A percentile compares a stretch with the other conserved stretches of the same genome.
Conservation (phyloP, 768 basidiomycete genomes). For the Hericium erinaceus region DNA sequence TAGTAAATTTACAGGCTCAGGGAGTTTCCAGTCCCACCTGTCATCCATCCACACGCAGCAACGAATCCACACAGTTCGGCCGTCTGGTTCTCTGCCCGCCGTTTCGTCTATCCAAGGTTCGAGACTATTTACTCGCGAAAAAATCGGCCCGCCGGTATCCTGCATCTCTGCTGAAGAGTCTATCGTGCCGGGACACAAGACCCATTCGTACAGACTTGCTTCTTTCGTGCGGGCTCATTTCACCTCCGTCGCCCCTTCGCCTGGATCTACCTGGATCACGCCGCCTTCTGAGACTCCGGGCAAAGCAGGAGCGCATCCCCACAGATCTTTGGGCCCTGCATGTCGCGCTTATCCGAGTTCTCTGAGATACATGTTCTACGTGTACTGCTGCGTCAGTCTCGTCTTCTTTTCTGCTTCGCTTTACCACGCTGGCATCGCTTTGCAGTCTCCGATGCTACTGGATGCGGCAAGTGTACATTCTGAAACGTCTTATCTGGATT, state of each 20-base stretch:
- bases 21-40: background rate
- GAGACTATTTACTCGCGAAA: too few species aligned
- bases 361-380: conserved; percentile 8
- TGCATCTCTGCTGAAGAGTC: too few species aligned
- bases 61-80: background rate
- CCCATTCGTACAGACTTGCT: background rate
- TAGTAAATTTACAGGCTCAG: background rate
- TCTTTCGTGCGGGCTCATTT: background rate
- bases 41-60: background rate
- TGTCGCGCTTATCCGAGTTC: background rate
- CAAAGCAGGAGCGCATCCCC: background rate
- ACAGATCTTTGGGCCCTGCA: background rate
- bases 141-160: too few species aligned
- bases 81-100: background rate
- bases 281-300: background rate
- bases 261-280: background rate
- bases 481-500: conserved; percentile 1
- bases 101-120: background rate
- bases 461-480: background rate
- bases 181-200: background rate
- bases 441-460: background rate
- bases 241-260: background rate
- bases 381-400: conserved; percentile 7
- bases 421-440: background rate
- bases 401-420: conserved; percentile 11